A percentile compares a stretch with the other conserved stretches of the same genome.
Evolutionary conservation across 2,329 filamentous ascomycete genomes (phyloP).

Genomic region (Clarireedia paspali): DNA sequence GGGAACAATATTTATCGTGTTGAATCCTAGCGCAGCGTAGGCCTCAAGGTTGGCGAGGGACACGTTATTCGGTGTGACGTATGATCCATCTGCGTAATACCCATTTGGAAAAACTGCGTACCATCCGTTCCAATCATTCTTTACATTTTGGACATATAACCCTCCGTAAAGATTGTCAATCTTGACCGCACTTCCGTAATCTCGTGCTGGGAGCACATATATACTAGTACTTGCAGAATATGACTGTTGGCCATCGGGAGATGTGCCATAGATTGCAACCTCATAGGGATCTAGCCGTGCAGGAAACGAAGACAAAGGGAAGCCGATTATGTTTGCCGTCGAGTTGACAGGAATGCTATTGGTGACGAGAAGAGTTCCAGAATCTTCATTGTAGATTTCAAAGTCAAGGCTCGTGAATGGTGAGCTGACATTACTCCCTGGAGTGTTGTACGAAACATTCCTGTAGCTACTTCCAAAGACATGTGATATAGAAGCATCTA

Average conservation of each 20-base stretch:
- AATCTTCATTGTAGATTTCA: conserved; percentile 26
- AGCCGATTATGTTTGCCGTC: conserved; percentile 30
- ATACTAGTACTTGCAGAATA: conserved; percentile 33
- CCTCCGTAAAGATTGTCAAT: conserved; percentile 40
- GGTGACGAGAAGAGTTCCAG: conserved; percentile 21
- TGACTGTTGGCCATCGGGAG: conserved; percentile 26
- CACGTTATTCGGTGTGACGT: conserved; percentile 21
- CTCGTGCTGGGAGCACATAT: conserved; percentile 36
- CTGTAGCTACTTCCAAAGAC: conserved; percentile 31
- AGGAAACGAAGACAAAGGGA: conserved; percentile 29
- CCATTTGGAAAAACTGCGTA: conserved; percentile 38
- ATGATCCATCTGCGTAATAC: conserved; percentile 32
- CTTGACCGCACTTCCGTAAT: conserved; percentile 37
- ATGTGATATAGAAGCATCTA: conserved; percentile 35
- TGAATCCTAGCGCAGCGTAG: conserved; percentile 38
- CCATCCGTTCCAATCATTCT: conserved; percentile 25
- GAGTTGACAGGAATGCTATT: conserved; percentile 31
- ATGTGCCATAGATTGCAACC: conserved; percentile 30
- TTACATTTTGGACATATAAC: conserved; percentile 33
- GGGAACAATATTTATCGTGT: conserved; percentile 36
- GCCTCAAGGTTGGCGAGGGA: conserved; percentile 31
- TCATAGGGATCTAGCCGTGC: conserved; percentile 31
- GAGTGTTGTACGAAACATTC: conserved; percentile 17
- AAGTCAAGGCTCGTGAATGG: conserved; percentile 19
- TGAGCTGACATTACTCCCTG: conserved; percentile 10